Conservation (phyloP, 2,329 filamentous ascomycete species). For the Aureobasidium pullulans region DNA sequence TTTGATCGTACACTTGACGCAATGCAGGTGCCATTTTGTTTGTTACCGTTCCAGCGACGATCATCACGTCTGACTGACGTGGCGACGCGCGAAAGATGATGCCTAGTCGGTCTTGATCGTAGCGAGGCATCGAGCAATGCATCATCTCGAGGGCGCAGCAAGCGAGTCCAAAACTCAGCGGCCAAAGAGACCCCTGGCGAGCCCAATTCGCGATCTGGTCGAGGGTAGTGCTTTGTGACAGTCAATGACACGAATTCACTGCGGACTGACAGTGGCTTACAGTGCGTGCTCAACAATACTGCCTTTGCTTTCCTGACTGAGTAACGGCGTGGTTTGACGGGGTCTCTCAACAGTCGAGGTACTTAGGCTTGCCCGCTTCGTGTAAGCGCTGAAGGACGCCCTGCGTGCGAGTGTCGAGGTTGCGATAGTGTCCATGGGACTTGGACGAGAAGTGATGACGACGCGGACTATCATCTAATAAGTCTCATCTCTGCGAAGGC, state of each 20-base stretch:
- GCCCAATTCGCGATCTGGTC: slow-evolving; percentile 79
- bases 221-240: slow-evolving; percentile 56
- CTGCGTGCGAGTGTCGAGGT: too few species aligned
- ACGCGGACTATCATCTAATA: too few species aligned
- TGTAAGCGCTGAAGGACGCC: too few species aligned
- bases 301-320: slow-evolving; percentile 73
- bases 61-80: slow-evolving; percentile 86
- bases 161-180: slow-evolving; percentile 79
- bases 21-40: slow-evolving; percentile 92
- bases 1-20: slow-evolving; percentile 84
- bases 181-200: slow-evolving; percentile 77
- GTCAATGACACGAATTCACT: neutral
- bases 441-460: too few species aligned
- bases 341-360: too few species aligned
- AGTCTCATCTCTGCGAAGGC: too few species aligned
- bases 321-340: slow-evolving; percentile 41
- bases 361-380: too few species aligned
- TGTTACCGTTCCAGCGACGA: slow-evolving; percentile 81
- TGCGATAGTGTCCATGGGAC: too few species aligned
- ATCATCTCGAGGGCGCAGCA: slow-evolving; percentile 92
- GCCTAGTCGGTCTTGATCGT: slow-evolving; percentile 79
- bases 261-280: slow-evolving; percentile 46
- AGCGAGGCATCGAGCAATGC: slow-evolving; percentile 78
- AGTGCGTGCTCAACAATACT: slow-evolving; percentile 76
- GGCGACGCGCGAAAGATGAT: slow-evolving; percentile 87